Evolutionary conservation across 805 yeast genomes (phyloP).

Genomic region (Komagataella populi): DNA sequence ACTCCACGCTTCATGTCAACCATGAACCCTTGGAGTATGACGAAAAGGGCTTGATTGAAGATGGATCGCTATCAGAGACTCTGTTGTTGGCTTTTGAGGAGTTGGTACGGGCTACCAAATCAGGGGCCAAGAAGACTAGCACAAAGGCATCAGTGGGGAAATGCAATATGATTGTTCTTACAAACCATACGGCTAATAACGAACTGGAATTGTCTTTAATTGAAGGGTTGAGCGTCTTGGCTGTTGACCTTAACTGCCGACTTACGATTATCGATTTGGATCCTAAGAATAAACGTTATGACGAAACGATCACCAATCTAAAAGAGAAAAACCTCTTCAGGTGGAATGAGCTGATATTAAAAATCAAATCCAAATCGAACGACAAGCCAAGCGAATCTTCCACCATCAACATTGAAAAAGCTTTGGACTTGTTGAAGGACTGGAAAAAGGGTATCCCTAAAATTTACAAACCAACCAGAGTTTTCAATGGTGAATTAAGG

Average conservation of each 20-base stretch:
- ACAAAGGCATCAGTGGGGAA: conserved; percentile 1
- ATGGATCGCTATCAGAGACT: conserved; percentile 15
- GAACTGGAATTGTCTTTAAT: conserved; percentile 1
- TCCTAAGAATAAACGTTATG: neutral
- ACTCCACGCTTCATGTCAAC: conserved; percentile 6
- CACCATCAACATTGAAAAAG: conserved; percentile 4
- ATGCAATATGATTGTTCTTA: conserved; percentile 1
- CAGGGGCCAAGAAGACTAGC: neutral
- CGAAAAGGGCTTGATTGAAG: conserved; percentile 4
- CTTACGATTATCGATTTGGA: neutral
- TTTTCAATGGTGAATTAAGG: conserved; percentile 33
- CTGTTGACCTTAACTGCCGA: neutral
- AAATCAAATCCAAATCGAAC: conserved; percentile 3
- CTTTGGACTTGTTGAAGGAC: conserved; percentile 3
- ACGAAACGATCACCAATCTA: too few relatives aligned
- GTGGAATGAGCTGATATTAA: conserved; percentile 4
- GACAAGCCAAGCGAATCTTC: conserved; percentile 9
- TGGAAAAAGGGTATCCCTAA: conserved; percentile 14
- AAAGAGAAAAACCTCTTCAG: conserved; percentile 3
- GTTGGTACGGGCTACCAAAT: conserved; percentile 3
- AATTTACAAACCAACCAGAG: conserved; percentile 30
- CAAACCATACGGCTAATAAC: conserved; percentile 1
- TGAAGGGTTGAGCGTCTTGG: neutral
- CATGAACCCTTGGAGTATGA: conserved; percentile 4
- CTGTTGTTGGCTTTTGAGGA: conserved; percentile 12